phyloP scores from a whole-genome alignment of 164 flowering plant species.

The Stephania cephalantha region DNA sequence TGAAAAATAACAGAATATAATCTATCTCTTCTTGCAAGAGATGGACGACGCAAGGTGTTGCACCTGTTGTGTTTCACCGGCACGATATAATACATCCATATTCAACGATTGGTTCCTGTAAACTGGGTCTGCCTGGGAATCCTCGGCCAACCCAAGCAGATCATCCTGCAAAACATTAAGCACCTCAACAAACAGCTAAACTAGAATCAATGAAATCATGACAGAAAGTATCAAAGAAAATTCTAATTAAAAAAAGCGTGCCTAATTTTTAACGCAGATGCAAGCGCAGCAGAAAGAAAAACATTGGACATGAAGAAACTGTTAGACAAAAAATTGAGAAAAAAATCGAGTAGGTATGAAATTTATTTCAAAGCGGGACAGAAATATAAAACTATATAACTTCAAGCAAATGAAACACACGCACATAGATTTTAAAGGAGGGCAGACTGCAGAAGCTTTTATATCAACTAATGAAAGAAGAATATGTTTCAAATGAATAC shows the following conservation, averaged over 20 bases:
- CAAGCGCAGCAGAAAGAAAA: neutral
- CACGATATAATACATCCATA: constrained; percentile 74
- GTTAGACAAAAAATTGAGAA: neutral
- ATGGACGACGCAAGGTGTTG: neutral
- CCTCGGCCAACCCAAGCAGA: constrained; percentile 70
- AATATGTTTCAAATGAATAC: too few relatives aligned
- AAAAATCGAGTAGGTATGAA: neutral
- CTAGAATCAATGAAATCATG: neutral
- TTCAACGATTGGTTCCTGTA: constrained; percentile 45
- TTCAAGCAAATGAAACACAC: neutral
- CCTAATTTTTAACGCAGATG: neutral
- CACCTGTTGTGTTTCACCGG: constrained; percentile 85
- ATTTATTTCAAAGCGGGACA: neutral
- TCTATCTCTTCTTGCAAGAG: neutral
- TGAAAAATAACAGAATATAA: neutral
- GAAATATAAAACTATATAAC: neutral
- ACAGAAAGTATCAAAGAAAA: neutral
- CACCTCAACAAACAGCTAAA: neutral
- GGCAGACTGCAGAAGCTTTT: too few relatives aligned
- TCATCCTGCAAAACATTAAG: constrained; percentile 56
- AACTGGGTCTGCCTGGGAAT: constrained; percentile 38
- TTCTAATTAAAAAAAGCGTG: neutral
- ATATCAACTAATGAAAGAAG: too few relatives aligned
- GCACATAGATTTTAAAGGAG: too few relatives aligned
- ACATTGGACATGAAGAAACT: neutral